Percentiles rank a stretch among this genome's conserved stretches.
These are phyloP conservation scores for Candida taoyuanica DNA, from an alignment of 805 yeast species.

Conservation along the genomic window DNA sequence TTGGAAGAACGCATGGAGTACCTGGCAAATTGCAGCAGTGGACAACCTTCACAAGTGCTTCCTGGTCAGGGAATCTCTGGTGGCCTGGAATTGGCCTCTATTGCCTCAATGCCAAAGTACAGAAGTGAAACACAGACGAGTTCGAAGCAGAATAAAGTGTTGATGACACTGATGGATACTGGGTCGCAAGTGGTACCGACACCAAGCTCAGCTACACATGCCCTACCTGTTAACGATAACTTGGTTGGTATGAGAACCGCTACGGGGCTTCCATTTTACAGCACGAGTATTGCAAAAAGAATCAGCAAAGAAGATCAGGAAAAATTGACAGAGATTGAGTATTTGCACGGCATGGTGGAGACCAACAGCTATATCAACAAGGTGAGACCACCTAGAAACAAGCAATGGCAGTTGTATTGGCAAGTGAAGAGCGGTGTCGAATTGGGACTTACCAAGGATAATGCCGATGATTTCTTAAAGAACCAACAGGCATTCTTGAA, in stretches of 20 bases:
- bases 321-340: slow-evolving; percentile 43
- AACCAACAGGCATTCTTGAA: slow-evolving; percentile 30
- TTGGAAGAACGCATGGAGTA: slow-evolving; percentile 26
- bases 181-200: slow-evolving; percentile 3
- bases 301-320: slow-evolving; percentile 30
- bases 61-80: slow-evolving; percentile 30
- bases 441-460: slow-evolving; percentile 28
- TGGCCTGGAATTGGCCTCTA: slow-evolving; percentile 23
- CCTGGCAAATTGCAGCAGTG: slow-evolving; percentile 15
- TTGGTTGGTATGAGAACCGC: slow-evolving; percentile 24
- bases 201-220: slow-evolving; percentile 9
- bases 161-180: slow-evolving; percentile 14
- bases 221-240: slow-evolving; percentile 15
- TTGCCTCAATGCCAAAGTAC: slow-evolving; percentile 24
- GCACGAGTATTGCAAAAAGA: slow-evolving; percentile 27
- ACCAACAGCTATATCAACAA: slow-evolving; percentile 40
- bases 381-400: slow-evolving; percentile 37
- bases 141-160: slow-evolving; percentile 12
- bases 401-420: slow-evolving; percentile 48
- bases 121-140: slow-evolving; percentile 10
- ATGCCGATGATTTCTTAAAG: slow-evolving; percentile 23
- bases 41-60: slow-evolving; percentile 21
- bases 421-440: slow-evolving; percentile 39
- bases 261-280: slow-evolving; percentile 42
- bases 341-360: slow-evolving; percentile 44